Evolutionary conservation across 148 eudicot species (phyloP), one percentile per base, ranked within the genome.

Genomic region (Camellia lanceoleosa): DNA sequence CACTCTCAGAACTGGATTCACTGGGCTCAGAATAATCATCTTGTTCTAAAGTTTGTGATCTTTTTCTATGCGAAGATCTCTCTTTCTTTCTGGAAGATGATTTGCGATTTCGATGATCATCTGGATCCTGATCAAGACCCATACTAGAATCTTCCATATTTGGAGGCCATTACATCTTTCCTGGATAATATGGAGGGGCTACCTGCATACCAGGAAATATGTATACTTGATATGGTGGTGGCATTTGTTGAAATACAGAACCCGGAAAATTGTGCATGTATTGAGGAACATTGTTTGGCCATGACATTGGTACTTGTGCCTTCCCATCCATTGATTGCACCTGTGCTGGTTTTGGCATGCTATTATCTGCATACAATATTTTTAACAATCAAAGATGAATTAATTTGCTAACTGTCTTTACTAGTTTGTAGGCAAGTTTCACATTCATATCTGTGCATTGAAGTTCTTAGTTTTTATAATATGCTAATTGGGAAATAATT

Each of bases 201-300:
- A 67, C 88, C 78, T 85, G 90, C 89, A 90, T 89, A 54, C 92
- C 97, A 11, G 90, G 88, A 83, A 80, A 88, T 54, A 73, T 84
- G 73, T 88, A 89, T 13, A 92, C 96, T 80, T 85, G 95, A 82
- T 89, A 93, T 43, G 94, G 91, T 23, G 89, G 88, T 23, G 89
- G 88, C 84, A 88, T 83, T 79, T 88, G 94, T 76, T 85, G 94
- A 87, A 84, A 89, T 38, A 81, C 55, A 18, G 91, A 87, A 64
- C 90, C 90, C 59, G 85, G 97, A 81, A 83, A 83, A 70, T 88
- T 89, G 49, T 86, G 91, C 83, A 90, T 76, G 75, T 92, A 90
- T 59, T 75, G 91, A 49, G 90, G 87, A 87, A 82, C 77, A 56
- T 89, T 84, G 73, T 85, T 85, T 67, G 87, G 84, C 97, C 94